These are phyloP conservation scores for Scalesia atractyloides DNA, from an alignment of 129 eudicot genomes.

Conservation along the genomic window DNA sequence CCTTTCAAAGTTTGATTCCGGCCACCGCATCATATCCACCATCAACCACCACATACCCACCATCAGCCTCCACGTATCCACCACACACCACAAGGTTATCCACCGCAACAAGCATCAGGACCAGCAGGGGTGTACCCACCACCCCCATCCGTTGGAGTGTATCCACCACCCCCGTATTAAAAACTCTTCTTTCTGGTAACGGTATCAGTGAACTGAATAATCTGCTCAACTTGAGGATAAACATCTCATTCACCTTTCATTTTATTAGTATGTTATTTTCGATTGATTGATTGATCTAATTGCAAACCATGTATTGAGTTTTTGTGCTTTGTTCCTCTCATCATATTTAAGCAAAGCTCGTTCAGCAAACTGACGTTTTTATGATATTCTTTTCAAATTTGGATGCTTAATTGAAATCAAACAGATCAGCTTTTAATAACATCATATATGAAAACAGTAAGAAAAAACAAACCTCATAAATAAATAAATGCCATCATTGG, in stretches of 20 bases:
- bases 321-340: not conserved
- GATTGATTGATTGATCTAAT: not conserved
- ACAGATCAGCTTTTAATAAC: not conserved
- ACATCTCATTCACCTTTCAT: not conserved
- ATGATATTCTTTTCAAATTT: not conserved
- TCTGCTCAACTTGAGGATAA: slow-evolving; percentile 25
- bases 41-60: slow-evolving; percentile 10
- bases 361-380: not conserved
- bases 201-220: slow-evolving; percentile 19
- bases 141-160: slow-evolving; percentile 14
- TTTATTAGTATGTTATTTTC: not conserved
- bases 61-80: slow-evolving; percentile 1
- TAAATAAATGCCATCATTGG: not conserved
- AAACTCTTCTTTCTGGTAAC: not conserved
- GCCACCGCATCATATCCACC: not conserved
- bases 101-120: not conserved
- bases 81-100: slow-evolving; percentile 9
- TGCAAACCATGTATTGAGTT: not conserved
- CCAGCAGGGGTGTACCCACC: slow-evolving; percentile 16
- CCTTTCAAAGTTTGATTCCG: slow-evolving; percentile 4
- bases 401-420: not conserved
- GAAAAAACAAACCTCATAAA: not conserved
- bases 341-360: not conserved
- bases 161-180: slow-evolving; percentile 27
- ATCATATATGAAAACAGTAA: not conserved